These are phyloP conservation scores for Aurinia saxatilis DNA, from an alignment of 345 rosid genomes.

Conservation along the genomic window DNA sequence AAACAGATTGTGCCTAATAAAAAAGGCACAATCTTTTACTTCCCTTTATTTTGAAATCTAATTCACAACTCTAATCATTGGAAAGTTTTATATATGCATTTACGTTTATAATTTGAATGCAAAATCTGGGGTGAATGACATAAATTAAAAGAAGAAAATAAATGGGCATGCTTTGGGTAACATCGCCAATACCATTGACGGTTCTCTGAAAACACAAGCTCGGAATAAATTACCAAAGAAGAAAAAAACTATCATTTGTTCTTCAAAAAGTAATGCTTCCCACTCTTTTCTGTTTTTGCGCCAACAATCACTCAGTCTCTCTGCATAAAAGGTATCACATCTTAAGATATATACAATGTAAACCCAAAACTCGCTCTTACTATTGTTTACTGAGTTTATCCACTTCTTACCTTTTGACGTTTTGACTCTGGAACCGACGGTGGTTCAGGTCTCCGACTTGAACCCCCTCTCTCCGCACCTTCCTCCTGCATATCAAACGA, in stretches of 20 bases:
- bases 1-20: too few species aligned
- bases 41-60: too few species aligned
- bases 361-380: background rate
- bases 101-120: background rate
- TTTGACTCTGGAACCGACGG: constrained; percentile 25
- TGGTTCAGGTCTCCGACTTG: constrained; percentile 17
- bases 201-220: constrained; percentile 4
- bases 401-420: constrained; percentile 31
- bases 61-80: too few species aligned
- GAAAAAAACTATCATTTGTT: background rate
- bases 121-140: background rate
- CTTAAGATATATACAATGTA: background rate
- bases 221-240: background rate
- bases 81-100: background rate
- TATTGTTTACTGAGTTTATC: background rate
- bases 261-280: constrained; percentile 17
- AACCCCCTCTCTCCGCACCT: constrained; percentile 9
- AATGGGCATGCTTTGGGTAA: constrained; percentile 14
- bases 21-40: too few species aligned
- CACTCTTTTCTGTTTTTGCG: background rate
- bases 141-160: background rate
- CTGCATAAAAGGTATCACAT: constrained; percentile 14
- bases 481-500: constrained; percentile 17
- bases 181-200: constrained; percentile 6
- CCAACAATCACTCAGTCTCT: constrained; percentile 22